Base-by-base conservation (phyloP, 306 rosid genomes). In the Canavalia gladiata region DNA sequence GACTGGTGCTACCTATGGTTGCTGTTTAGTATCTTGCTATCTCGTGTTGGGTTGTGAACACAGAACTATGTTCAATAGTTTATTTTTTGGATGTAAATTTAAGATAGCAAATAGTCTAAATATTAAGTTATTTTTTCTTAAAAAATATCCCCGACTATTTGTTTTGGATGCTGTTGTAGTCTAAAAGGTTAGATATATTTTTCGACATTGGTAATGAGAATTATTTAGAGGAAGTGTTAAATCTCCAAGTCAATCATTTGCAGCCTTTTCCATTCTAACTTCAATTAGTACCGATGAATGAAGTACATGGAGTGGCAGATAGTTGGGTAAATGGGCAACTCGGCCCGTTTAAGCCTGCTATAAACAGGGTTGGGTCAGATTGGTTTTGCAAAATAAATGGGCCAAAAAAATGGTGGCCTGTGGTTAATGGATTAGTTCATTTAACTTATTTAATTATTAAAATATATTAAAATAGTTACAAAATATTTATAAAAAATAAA, bases 21-120 rank as follows among this genome's bases (percentile, higher is more conserved):
- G 35, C 35, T 25, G 46, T 71, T 46, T 47, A 34, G 9, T 79
- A 8, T 50, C 29, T 49, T 51, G 30, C 30, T 39, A 2, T 30
- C 37, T 68, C 29, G 25, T 56, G 68, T 69, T 69, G 13, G 28
- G 47, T 9, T 70, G 25, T 71, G 72, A 47, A 70, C 63, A 57
- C 42, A 31, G 39, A 39, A 69, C 39, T 25, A 55, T 18, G 71
- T 34, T 47, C 37, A 62, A 10, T 47, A 35, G 51, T 25, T 62
- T 30, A 0, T 9, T 3, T 9, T 47, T n/a, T 1, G 63, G 42
- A 10, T 72, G 47, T 2, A 37, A 5, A 72, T 6, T 11, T 59
- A n/a, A 7, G 6, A 41, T 25, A 2, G 4, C 68, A 43, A 7
- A 29, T 52, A 72, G 64, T 72, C n/a, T 35, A 72, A 35, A 12